Evolutionary conservation across 805 yeast genomes (phyloP), one percentile per base, ranked within the genome.

Genomic region (Schizosaccharomyces japonicus): DNA sequence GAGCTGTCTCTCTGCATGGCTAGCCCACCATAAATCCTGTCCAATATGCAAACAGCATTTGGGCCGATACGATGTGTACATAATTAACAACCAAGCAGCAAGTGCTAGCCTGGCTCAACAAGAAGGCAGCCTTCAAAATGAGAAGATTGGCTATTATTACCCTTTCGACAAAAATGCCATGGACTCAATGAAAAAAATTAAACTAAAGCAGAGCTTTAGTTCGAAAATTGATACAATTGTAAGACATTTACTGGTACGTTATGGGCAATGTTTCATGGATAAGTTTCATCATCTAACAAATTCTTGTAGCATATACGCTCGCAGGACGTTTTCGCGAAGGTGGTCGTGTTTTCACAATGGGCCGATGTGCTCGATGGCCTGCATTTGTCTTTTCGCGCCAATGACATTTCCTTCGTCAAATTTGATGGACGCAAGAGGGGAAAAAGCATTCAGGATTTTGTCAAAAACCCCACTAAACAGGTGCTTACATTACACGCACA

Each of bases 281-380:
- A n/a, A n/a, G n/a, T n/a, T n/a, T n/a, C n/a, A n/a, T n/a, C n/a
- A n/a, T n/a, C n/a, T n/a, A n/a, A n/a, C n/a, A n/a, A n/a, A n/a
- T n/a, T n/a, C n/a, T n/a, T n/a, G n/a, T n/a, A n/a, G 47, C 71
- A 30, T 30, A 10, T 30, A n/a, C 32, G 32, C n/a, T 10, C 32
- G 10, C 32, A 10, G 13, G 46, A 42, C n/a, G 30, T 28, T 8
- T 28, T 23, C 25, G 30, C 46, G 2, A 42, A 90, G 60, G 77
- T 87, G 39, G 77, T 90, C 10, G 63, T 90, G 0, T 90, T 82
- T 57, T 83, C 95, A 17, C 96, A 85, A 58, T 87, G 93, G 85
- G 68, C 75, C 23, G 82, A 75, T 31, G 71, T 85, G 60, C 61
- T 90, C 36, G 68, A 67, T 34, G 67, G 82, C 19, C 59, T 90